Evolutionary conservation across 306 rosid species (phyloP), one percentile per base, ranked within the genome.

Genomic region (Luffa aegyptiaca): DNA sequence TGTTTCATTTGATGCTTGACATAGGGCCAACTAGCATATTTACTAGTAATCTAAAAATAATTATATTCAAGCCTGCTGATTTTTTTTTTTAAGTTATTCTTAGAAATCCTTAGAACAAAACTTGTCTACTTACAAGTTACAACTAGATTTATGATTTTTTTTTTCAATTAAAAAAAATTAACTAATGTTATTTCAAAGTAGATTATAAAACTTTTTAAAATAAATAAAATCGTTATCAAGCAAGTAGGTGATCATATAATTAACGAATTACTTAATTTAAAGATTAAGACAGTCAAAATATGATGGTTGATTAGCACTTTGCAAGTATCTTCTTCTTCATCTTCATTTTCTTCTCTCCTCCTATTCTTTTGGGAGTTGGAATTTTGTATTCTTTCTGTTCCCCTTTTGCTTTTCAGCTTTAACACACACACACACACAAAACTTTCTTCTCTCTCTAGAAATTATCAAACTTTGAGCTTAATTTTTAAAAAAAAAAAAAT

Each of bases 361-460:
- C 39, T 72, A 42, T 69, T 72, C 41, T 72, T 72, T 21, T 72
- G 39, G 58, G 41, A 45, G 20, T 12, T 13, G 20, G 56, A 72
- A 72, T 72, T 72, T 46, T 72, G 77, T 72, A 72, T 72, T 72
- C 58, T 72, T 48, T 48, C 41, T 46, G 53, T 69, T 42, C 42
- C 73, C 58, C 58, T 45, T 72, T 45, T 72, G 58, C 77, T 48
- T 72, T 72, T 72, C 76, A 71, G 77, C 58, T 72, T 72, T 72
- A 72, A 26, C 6, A n/a, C 17, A 39, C 49, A 45, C 59, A 5
- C 1, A 6, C 59, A 55, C 44, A 63, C 42, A 17, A 26, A 26
- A 42, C 44, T 35, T 33, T 13, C 42, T 10, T 63, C 70, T 35
- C 42, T 13, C 4, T 61, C 66, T 61, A 6, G 17, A 55, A 55